phyloP scores from a whole-genome alignment of 257 asterid species.

The Asclepias syriaca region DNA sequence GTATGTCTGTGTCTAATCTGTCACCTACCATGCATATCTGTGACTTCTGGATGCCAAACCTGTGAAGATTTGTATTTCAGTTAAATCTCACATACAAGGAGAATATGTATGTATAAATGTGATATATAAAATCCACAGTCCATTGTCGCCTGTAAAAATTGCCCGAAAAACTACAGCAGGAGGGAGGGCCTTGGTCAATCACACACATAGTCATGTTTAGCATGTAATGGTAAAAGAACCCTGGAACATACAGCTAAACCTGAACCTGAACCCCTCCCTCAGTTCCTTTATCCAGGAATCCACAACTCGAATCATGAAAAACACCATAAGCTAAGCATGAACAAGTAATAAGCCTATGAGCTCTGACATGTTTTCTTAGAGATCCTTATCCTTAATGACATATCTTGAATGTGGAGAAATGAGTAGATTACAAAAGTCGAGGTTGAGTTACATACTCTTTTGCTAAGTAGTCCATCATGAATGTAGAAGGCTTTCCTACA shows the following conservation, averaged over 20 bases:
- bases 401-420: background rate
- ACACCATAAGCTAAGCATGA: background rate
- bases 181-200: background rate
- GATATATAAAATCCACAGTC: background rate
- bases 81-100: background rate
- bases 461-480: constrained; percentile 95
- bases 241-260: background rate
- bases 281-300: background rate
- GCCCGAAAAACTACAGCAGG: background rate
- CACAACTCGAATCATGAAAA: background rate
- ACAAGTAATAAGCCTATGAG: background rate
- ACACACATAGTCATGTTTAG: background rate
- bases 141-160: background rate
- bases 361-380: background rate
- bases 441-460: constrained; percentile 48
- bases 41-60: constrained; percentile 80
- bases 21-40: constrained; percentile 99
- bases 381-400: background rate
- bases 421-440: background rate
- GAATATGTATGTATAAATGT: background rate
- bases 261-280: background rate
- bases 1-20: constrained; percentile 87
- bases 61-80: constrained; percentile 23
- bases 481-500: constrained; percentile 96
- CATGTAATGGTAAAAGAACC: background rate